phyloP scores from a whole-genome alignment of 371 early-diverging fungal genomes.

The Batrachochytrium dendrobatidis region DNA sequence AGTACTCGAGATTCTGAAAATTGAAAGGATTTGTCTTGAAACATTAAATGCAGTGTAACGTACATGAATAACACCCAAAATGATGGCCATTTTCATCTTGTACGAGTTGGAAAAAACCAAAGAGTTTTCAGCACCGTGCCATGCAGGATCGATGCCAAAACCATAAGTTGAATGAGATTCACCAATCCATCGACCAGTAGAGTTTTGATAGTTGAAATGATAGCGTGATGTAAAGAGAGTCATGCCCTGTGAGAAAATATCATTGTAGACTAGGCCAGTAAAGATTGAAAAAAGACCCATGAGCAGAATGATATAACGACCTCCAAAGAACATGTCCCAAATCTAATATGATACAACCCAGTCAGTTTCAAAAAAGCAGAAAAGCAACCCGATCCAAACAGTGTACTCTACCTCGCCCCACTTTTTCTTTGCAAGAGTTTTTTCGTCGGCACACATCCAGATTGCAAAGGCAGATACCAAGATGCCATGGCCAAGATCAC shows the following conservation, averaged over 20 bases:
- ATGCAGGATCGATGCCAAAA: constrained; percentile 81
- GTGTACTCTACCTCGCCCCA: constrained; percentile 61
- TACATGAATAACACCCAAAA: constrained; percentile 94
- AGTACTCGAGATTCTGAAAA: constrained; percentile 6
- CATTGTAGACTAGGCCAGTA: constrained; percentile 98
- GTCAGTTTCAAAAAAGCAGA: background rate
- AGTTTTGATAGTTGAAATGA: constrained; percentile 33
- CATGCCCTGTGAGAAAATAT: constrained; percentile 86
- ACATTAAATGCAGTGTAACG: no score
- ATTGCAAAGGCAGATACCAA: constrained; percentile 71
- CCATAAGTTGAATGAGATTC: constrained; percentile 41
- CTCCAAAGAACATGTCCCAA: constrained; percentile 84
- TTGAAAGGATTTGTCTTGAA: constrained; percentile 1
- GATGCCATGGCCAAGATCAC: constrained; percentile 98
- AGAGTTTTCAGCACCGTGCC: constrained; percentile 92
- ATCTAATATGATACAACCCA: constrained; percentile 41
- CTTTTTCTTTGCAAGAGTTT: constrained; percentile 59
- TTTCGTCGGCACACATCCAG: constrained; percentile 78
- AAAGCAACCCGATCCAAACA: background rate
- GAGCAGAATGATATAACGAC: constrained; percentile 95
- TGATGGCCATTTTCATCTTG: constrained; percentile 99
- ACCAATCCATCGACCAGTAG: constrained; percentile 26
- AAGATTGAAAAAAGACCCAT: constrained; percentile 97
- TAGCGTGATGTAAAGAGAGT: constrained; percentile 74
- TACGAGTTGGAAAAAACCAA: constrained; percentile 96